Evolutionary conservation across 1,284 basidiomycete species (phyloP), one percentile per base, ranked within the genome.

Genomic region (Pseudozyma hubeiensis): DNA sequence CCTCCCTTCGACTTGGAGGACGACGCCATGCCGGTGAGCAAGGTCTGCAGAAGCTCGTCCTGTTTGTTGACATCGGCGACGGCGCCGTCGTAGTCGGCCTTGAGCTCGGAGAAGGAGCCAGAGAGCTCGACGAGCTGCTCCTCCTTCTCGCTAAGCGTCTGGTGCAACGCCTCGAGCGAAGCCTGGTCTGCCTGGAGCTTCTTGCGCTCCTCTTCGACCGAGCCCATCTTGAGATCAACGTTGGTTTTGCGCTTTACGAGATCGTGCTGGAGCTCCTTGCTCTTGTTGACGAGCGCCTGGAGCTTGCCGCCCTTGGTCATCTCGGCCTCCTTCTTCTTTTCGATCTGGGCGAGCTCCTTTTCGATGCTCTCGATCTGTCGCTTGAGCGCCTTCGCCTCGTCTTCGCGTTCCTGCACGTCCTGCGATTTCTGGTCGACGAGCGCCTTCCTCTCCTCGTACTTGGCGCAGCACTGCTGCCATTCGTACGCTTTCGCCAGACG

Each of bases 1-100:
- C 86, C 86, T 10, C 81, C 82, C 46, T 84, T 84, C 16, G 87
- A 88, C 40, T 88, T 89, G 7, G 90, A 90, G 13, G 57, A 64
- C 1, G 89, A 88, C 0, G 92, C 91, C 17, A 99, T 89, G 49
- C 97, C 97, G 0, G 96, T 99, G 44, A 96, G 88, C 10, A 99
- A 89, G 0, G 93, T 94, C 84, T 98, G 96, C 0, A 99, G 88
- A n/a, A 99, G 90, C 81, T 95, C 93, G 84, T 99, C 96, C 16
- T 91, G 89, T 40, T 90, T 91, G 29, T 88, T 85, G 5, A 97
- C 88, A 30, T 90, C 89, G 4, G 88, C 86, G 53, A 90, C 88
- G 40, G 92, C 88, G 1, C 86, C 86, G 64, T 90, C 89, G 85
- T 92, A 91, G 0, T 88, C 87, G 1, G 85, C 85, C 47, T 90